These are phyloP conservation scores for Tulasnella sp. DNA, from an alignment of 768 basidiomycete species.

Conservation along the genomic window DNA sequence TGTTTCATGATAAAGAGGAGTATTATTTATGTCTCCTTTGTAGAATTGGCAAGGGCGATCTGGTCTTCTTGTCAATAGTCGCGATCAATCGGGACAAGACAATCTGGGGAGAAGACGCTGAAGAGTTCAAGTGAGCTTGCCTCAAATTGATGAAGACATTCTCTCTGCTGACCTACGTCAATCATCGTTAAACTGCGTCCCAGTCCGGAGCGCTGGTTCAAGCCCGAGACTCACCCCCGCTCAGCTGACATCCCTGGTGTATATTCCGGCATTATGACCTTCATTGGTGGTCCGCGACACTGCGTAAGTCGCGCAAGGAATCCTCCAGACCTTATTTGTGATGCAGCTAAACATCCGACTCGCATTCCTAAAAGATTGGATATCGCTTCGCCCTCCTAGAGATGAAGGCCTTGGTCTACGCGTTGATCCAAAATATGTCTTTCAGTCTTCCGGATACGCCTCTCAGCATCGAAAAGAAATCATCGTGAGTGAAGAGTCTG, in stretches of 20 bases:
- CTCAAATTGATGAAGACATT: not conserved
- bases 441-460: constrained; percentile 44
- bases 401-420: constrained; percentile 39
- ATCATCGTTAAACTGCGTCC: not conserved
- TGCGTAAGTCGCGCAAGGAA: constrained; percentile 5
- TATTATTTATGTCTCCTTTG: not conserved
- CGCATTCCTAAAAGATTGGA: not conserved
- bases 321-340: not conserved
- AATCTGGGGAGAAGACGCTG: constrained; percentile 20
- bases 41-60: constrained; percentile 13
- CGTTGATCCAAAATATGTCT: constrained; percentile 40
- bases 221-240: not conserved
- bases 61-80: not conserved
- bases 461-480: constrained; percentile 28
- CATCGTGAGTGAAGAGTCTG: not conserved
- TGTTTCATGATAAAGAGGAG: not conserved
- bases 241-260: constrained; percentile 5
- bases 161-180: not conserved
- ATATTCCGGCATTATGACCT: constrained; percentile 6
- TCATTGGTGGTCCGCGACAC: constrained; percentile 11
- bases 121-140: constrained; percentile 18
- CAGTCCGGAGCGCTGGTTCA: constrained; percentile 8
- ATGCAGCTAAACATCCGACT: constrained; percentile 36
- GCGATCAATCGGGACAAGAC: constrained; percentile 9
- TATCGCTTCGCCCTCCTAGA: constrained; percentile 11